Conservation (phyloP, 805 yeast species). For the Saccharomycopsis fodiens region DNA sequence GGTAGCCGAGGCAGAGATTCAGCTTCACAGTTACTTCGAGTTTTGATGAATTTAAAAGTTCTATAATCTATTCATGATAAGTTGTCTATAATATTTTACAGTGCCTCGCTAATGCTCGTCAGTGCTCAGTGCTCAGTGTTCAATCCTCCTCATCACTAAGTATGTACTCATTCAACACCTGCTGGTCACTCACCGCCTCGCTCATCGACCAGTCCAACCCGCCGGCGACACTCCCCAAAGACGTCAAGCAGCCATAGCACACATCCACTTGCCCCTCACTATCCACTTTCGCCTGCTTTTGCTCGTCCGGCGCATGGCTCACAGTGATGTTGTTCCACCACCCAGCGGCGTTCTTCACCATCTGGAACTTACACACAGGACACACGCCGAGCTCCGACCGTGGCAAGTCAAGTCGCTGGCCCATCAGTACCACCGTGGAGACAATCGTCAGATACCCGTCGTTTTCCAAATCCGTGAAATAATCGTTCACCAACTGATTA, state of each 20-base stretch:
- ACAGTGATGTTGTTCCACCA: constrained; percentile 39
- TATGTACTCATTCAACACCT: constrained; percentile 31
- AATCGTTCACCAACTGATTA: constrained; percentile 34
- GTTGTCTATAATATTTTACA: too few species aligned
- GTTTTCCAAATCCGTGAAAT: constrained; percentile 35
- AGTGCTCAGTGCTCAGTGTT: too few species aligned
- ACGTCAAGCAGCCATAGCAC: constrained; percentile 35
- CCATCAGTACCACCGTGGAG: constrained; percentile 40
- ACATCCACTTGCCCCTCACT: constrained; percentile 22
- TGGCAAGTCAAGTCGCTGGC: constrained; percentile 35
- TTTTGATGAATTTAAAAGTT: too few species aligned
- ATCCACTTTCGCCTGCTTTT: background rate
- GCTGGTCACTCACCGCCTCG: constrained; percentile 18
- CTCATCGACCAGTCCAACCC: constrained; percentile 33
- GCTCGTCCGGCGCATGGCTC: constrained; percentile 27
- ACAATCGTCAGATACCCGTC: constrained; percentile 40
- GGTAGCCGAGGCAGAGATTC: too few species aligned
- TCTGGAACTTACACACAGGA: constrained; percentile 31
- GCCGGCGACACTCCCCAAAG: constrained; percentile 32
- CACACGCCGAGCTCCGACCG: constrained; percentile 24
- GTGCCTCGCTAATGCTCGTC: too few species aligned
- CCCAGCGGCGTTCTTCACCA: constrained; percentile 31
- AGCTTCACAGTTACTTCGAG: too few species aligned
- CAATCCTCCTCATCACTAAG: constrained; percentile 27
- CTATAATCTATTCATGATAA: too few species aligned